Evolutionary conservation across 352 stramenopile species (phyloP).

Genomic region (Phytophthora boehmeriae): DNA sequence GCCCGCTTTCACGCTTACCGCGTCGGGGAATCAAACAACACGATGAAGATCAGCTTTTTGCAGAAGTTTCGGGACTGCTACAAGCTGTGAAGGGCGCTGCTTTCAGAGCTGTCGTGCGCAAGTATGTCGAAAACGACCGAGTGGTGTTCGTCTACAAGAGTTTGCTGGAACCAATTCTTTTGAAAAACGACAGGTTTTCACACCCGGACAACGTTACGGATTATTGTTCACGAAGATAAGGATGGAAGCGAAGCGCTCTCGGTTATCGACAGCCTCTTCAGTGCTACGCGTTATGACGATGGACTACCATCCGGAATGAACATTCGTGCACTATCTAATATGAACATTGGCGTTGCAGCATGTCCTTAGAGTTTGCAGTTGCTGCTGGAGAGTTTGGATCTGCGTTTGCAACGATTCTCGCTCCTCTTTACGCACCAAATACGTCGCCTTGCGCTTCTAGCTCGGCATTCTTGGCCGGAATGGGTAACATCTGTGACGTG

Average conservation of each 20-base stretch:
- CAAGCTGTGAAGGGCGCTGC: slow-evolving; percentile 5
- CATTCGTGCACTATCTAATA: too few relatives aligned
- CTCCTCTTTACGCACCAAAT: too few relatives aligned
- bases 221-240: too few relatives aligned
- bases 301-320: too few relatives aligned
- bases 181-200: too few relatives aligned
- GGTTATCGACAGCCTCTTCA: too few relatives aligned
- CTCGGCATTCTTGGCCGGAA: too few relatives aligned
- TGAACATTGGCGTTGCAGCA: too few relatives aligned
- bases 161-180: slow-evolving; percentile 18
- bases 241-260: too few relatives aligned
- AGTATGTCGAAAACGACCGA: slow-evolving; percentile 27
- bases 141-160: slow-evolving; percentile 27
- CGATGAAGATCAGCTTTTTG: slow-evolving; percentile 13
- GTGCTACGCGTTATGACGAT: too few relatives aligned
- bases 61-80: neutral
- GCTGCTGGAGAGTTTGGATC: slow-evolving; percentile 3
- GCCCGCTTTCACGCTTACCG: slow-evolving; percentile 8
- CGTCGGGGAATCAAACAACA: slow-evolving; percentile 14
- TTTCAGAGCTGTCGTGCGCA: slow-evolving; percentile 11
- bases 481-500: too few relatives aligned
- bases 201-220: too few relatives aligned
- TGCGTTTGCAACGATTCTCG: slow-evolving; percentile 4
- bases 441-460: slow-evolving; percentile 19
- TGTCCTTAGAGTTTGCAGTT: slow-evolving; percentile 11